Conservation (phyloP, 2,329 filamentous ascomycete species). For the Microcera coccophila region DNA sequence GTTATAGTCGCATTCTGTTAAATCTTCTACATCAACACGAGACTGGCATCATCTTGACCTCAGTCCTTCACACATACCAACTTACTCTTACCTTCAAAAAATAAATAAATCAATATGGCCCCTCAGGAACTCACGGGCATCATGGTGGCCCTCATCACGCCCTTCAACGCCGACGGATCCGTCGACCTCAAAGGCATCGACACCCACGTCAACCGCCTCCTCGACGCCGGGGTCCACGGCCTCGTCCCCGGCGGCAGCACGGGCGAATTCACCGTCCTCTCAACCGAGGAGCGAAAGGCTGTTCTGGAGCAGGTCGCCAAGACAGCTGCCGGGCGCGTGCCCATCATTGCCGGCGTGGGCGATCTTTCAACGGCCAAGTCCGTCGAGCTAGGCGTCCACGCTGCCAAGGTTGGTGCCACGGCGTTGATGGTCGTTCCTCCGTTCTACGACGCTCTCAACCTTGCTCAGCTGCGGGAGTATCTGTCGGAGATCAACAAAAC, state of each 20-base stretch:
- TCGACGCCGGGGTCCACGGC: conserved; percentile 44
- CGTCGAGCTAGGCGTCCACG: conserved; percentile 23
- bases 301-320: conserved; percentile 35
- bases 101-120: conserved; percentile 13
- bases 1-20: background rate
- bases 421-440: conserved; percentile 48
- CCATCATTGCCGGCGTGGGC: conserved; percentile 43
- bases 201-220: conserved; percentile 43
- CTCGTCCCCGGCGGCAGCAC: conserved; percentile 47
- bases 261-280: conserved; percentile 47
- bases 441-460: conserved; percentile 44
- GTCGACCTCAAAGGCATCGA: conserved; percentile 35
- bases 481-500: conserved; percentile 39
- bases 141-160: conserved; percentile 47
- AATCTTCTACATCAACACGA: background rate
- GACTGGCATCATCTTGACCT: background rate
- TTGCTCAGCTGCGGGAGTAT: conserved; percentile 33
- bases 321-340: conserved; percentile 37
- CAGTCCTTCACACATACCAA: background rate
- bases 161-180: conserved; percentile 40
- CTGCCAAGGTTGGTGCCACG: conserved; percentile 33
- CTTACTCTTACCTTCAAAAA: background rate
- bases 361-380: conserved; percentile 35
- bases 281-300: conserved; percentile 42
- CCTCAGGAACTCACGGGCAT: conserved; percentile 36